A percentile compares a stretch with the other conserved stretches of the same genome.
Conservation (phyloP, 163 green algal species). For the Scenedesmus sp. region DNA sequence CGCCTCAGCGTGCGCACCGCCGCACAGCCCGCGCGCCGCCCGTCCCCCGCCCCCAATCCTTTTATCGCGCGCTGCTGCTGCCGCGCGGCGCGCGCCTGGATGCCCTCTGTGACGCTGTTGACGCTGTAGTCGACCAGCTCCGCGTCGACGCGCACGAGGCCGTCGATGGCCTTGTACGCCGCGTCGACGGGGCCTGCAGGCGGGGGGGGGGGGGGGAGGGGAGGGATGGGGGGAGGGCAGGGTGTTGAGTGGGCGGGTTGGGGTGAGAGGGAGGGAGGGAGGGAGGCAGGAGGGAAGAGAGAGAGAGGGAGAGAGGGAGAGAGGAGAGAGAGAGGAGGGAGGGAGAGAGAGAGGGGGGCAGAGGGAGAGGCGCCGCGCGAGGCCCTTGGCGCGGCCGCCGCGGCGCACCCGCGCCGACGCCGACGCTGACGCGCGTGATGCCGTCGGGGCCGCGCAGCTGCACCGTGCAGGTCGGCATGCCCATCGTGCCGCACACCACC, state of each 20-base stretch:
- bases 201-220: no score
- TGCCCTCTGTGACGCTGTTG: conserved; percentile 88
- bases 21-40: no score
- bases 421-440: conserved; percentile 72
- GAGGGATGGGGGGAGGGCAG: no score
- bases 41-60: no score
- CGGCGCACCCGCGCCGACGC: conserved; percentile 81
- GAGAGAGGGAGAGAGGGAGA: no score
- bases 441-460: conserved; percentile 90
- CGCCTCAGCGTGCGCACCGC: no score
- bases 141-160: conserved; percentile 84
- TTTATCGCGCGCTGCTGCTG: no score
- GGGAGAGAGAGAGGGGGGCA: no score
- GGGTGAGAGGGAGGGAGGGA: background rate
- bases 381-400: no score
- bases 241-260: background rate
- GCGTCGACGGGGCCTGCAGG: conserved; percentile 89
- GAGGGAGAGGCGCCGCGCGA: no score
- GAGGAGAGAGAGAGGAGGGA: background rate
- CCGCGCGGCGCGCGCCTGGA: conserved; percentile 88
- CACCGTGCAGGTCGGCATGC: conserved; percentile 94
- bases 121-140: conserved; percentile 91
- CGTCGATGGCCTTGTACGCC: conserved; percentile 96
- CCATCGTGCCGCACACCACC: conserved; percentile 97
- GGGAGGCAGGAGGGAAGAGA: no score